Evolutionary conservation across 2,329 filamentous ascomycete species (phyloP), one percentile per base, ranked within the genome.

Genomic region (Phyllosticta paracitricarpa): DNA sequence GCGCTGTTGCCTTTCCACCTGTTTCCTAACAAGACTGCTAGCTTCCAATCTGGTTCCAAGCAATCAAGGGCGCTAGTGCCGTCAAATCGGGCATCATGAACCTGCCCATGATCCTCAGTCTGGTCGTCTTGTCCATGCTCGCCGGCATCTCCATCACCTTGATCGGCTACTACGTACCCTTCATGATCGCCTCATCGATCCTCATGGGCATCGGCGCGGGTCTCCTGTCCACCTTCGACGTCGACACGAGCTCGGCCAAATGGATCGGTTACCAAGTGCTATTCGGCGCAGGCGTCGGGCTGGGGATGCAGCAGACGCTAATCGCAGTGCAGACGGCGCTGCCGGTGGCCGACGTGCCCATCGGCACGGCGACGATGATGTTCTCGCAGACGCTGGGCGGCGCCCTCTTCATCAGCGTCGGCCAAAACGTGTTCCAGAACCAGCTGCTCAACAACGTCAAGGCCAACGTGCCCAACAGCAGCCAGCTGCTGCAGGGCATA

Each of bases 391-490:
- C 75, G 0, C 72, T 80, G 9, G 78, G 78, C 48, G 78, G 78
- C 28, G 76, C 77, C 9, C 70, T 81, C 25, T 79, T 79, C 69
- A 76, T 80, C 64, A 76, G 75, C 17, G 77, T 79, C 17, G 78
- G 70, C 25, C 78, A 81, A 64, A 80, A 79, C 66, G 76, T 80
- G 61, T 79, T 79, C 71, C 77, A 75, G 54, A 80, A 80, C 69
- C 70, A 75, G 61, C 75, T 81, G 9, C 71, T 79, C 63, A 72
- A 73, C 64, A 76, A 77, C 62, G 66, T 77, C 28, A 77, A 78
- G 0, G 74, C 72, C 33, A 67, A 81, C 6, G 67, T 78, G 60
- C 71, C 79, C 0, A 28, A 59, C 10, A 57, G 56, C 48, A 48
- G 28, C 7, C 52, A 53, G 3, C 33, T 35, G 19, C 25, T 58